A percentile compares a stretch with the other conserved stretches of the same genome.
Evolutionary conservation across 164 flowering plant species (phyloP).

Genomic region (Akebia trifoliata): DNA sequence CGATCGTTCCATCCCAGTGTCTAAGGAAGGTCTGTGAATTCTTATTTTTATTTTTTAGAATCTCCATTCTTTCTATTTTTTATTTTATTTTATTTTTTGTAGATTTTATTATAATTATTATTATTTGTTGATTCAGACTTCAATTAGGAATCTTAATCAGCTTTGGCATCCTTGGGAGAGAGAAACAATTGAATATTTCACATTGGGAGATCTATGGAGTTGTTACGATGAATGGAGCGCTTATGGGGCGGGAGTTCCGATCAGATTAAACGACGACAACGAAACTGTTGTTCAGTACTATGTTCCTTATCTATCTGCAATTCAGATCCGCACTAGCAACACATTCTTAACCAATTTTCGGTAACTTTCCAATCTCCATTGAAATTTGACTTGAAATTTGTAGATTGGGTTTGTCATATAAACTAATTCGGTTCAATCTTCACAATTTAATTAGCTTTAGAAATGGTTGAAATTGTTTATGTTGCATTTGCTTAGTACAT

Average conservation of each 20-base stretch:
- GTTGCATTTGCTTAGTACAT: too few relatives aligned
- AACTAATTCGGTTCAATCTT: neutral
- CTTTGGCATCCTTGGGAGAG: constrained; percentile 90
- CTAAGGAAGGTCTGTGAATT: constrained; percentile 67
- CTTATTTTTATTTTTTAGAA: neutral
- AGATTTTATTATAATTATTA: too few relatives aligned
- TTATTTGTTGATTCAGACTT: constrained; percentile 36
- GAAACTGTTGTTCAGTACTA: constrained; percentile 85
- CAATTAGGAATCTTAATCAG: constrained; percentile 57
- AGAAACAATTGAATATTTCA: constrained; percentile 77
- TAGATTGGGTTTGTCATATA: neutral
- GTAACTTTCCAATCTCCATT: constrained; percentile 24
- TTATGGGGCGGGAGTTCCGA: constrained; percentile 86
- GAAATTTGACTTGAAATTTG: too few relatives aligned
- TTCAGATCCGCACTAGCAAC: constrained; percentile 77
- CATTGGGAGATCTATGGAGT: constrained; percentile 80
- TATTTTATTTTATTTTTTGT: neutral
- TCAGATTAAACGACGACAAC: constrained; percentile 33
- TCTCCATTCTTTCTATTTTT: too few relatives aligned
- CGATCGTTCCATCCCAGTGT: constrained; percentile 57
- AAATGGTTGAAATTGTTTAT: neutral
- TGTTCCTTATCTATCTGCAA: constrained; percentile 94
- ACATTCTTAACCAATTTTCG: constrained; percentile 38
- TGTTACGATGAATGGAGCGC: constrained; percentile 94
- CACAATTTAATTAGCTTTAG: too few relatives aligned